Conservation (phyloP, 768 basidiomycete species). For the button mushroom (Agaricus bisporus) region DNA sequence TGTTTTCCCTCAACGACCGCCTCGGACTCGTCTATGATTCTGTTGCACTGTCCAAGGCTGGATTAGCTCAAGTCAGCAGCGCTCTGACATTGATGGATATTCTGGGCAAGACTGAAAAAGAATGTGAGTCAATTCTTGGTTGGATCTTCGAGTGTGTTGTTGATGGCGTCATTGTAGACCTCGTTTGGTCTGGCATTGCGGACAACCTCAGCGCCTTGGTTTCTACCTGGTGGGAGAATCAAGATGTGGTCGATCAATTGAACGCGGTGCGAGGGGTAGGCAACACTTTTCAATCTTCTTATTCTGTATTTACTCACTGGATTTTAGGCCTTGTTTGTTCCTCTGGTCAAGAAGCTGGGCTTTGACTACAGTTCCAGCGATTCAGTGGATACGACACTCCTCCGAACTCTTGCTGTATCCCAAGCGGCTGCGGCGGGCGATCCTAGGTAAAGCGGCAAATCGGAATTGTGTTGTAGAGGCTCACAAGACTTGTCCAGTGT, state of each 20-base stretch:
- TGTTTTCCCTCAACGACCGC: conserved; percentile 79
- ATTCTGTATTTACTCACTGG: conserved; percentile 5
- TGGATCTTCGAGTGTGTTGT: neutral
- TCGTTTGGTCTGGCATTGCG: conserved; percentile 75
- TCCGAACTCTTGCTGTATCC: conserved; percentile 70
- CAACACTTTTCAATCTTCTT: neutral
- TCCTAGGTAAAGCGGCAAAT: conserved; percentile 15
- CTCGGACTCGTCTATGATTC: conserved; percentile 86
- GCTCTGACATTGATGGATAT: conserved; percentile 67
- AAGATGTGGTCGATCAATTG: conserved; percentile 42
- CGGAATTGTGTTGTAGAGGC: too few relatives aligned
- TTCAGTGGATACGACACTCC: conserved; percentile 55
- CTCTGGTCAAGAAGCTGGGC: conserved; percentile 73
- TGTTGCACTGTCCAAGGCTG: conserved; percentile 75
- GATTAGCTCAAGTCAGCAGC: conserved; percentile 70
- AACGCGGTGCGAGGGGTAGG: conserved; percentile 57
- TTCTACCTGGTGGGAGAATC: conserved; percentile 82
- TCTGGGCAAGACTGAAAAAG: conserved; percentile 61
- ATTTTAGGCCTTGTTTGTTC: conserved; percentile 55
- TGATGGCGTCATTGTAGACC: conserved; percentile 39
- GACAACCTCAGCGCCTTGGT: conserved; percentile 47
- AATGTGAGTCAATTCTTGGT: conserved; percentile 44
- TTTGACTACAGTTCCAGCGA: conserved; percentile 69
- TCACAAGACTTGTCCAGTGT: conserved; percentile 44
- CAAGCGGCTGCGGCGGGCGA: conserved; percentile 33